Conservation (phyloP, 169 alveolate species). For the Miamiensis avidus region DNA sequence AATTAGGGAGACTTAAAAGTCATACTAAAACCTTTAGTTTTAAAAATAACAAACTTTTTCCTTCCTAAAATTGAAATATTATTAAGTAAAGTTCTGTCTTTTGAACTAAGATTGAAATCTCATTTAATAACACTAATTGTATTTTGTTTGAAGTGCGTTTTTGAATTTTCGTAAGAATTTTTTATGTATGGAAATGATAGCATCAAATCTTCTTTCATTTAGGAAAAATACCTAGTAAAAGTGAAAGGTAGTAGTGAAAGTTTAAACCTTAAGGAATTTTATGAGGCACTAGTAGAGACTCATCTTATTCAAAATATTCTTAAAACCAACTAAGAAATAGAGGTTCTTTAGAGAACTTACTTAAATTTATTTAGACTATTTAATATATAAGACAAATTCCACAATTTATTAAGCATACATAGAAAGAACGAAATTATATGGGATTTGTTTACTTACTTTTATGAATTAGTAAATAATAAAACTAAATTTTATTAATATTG, state of each 20-base stretch:
- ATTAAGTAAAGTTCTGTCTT: constrained; percentile 1
- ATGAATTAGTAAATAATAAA: constrained; percentile 3
- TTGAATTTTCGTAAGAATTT: neutral
- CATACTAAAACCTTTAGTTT: neutral
- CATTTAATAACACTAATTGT: constrained; percentile 8
- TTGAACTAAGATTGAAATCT: constrained; percentile 7
- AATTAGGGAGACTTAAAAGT: neutral
- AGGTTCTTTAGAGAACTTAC: constrained; percentile 1
- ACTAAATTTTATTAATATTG: no score
- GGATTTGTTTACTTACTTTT: constrained; percentile 8
- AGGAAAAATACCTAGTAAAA: constrained; percentile 11
- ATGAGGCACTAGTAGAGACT: neutral
- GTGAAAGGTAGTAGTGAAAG: no score
- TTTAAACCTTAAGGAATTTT: neutral
- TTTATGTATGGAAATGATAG: neutral
- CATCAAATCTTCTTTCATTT: neutral
- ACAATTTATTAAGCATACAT: neutral
- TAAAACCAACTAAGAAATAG: constrained; percentile 2
- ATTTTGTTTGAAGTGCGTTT: neutral
- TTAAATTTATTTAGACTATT: neutral
- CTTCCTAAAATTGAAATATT: constrained; percentile 11
- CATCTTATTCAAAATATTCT: constrained; percentile 14
- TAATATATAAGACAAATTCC: neutral
- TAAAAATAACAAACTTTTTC: constrained; percentile 11
- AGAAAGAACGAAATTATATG: constrained; percentile 12